Evolutionary conservation across 306 rosid species (phyloP), one percentile per base, ranked within the genome.

Genomic region (Vachellia pachyceras): DNA sequence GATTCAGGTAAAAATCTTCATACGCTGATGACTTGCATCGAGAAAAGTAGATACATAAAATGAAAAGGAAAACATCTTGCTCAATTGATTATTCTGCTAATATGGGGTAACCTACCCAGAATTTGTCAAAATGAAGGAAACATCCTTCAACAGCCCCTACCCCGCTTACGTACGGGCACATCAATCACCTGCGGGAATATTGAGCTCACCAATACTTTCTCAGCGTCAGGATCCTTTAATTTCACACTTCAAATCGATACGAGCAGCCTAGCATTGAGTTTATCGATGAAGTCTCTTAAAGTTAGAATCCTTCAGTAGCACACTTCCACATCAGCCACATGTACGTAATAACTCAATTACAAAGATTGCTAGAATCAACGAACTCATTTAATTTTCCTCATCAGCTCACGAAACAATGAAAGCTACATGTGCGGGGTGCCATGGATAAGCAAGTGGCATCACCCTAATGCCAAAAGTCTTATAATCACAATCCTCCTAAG

Each of bases 361-460:
- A 66, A 40, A 57, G 49, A 40, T 55, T 36, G 49, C 47, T 37
- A 17, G 36, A 46, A 68, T 41, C 37, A 67, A 71, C 22, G 77
- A 37, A 46, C 10, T 60, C 83, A 67, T 77, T 41, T 49, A 47
- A 58, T 81, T 40, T 77, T 81, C 25, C 67, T 25, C 60, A 72
- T 46, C 77, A 77, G n/a, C 79, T 70, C 70, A 69, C 72, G 55
- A 80, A 69, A 63, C 44, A 44, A 18, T 76, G 41, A 72, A 58
- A 52, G 70, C 64, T 42, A 77, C 41, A 58, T 81, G 87, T 72
- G 60, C n/a, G 78, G 23, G 36, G 75, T 47, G 75, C 67, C 70
- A 77, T 76, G 75, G 39, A 49, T 82, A 73, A 73, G 65, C 83
- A 77, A 77, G 79, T 79, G 68, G 77, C 85, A 72, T 55, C 72